Evolutionary conservation across 495 filamentous ascomycete species (phyloP).

Genomic region (Alectoria sarmentosa): DNA sequence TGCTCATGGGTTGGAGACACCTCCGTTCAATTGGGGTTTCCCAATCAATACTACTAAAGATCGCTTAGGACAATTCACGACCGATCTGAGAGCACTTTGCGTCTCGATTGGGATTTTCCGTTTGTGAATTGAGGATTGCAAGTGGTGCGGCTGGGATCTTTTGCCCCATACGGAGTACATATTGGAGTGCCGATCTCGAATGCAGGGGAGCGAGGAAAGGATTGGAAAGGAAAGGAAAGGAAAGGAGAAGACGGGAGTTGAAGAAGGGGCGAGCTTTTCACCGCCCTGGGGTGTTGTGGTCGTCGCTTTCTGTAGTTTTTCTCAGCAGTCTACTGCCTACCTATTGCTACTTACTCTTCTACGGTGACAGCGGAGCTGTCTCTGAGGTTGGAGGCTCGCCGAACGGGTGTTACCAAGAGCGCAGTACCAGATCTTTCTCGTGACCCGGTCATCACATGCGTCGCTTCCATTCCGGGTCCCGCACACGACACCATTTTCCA

Average conservation of each 20-base stretch:
- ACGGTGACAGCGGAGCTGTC: not conserved
- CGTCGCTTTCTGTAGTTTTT: no score
- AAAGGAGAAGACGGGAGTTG: not conserved
- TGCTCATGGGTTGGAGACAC: no score
- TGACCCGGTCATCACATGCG: slow-evolving; percentile 3
- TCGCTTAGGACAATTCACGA: no score
- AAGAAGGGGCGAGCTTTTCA: not conserved
- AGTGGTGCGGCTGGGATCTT: no score
- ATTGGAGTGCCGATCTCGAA: not conserved
- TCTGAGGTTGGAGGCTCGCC: not conserved
- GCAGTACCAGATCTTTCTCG: not conserved
- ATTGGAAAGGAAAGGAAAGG: no score
- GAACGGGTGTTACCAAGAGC: not conserved
- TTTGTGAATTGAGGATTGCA: no score
- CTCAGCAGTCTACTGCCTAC: no score
- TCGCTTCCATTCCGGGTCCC: not conserved
- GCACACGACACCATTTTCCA: not conserved
- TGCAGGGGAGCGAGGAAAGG: not conserved
- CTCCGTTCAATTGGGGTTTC: no score
- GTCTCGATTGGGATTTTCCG: no score
- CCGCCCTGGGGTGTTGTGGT: not conserved
- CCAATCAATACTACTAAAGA: no score
- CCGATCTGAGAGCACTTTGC: no score
- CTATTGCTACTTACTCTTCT: not conserved
- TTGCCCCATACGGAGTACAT: no score